Percentiles rank a stretch among this genome's conserved stretches.
Evolutionary conservation across 2,329 filamentous ascomycete species (phyloP).

Genomic region (Delphinella strobiligena): DNA sequence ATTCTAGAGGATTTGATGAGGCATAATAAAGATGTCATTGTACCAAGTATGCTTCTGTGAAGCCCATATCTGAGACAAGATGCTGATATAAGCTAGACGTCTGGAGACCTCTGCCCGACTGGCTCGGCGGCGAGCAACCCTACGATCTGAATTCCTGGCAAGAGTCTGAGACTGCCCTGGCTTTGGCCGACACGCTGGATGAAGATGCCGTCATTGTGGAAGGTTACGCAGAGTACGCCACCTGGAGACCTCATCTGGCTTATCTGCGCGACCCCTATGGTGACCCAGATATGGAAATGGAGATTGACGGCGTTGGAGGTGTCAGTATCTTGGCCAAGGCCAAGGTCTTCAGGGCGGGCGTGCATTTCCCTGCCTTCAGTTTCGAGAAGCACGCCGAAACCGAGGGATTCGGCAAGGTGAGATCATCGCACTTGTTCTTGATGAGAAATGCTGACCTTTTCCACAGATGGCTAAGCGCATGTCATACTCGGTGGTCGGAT

Average conservation of each 20-base stretch:
- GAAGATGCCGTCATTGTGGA: conserved; percentile 98
- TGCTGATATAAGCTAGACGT: conserved; percentile 44
- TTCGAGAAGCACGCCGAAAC: conserved; percentile 99
- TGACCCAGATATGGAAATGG: conserved; percentile 99
- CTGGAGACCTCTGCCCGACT: conserved; percentile 96
- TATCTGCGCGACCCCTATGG: conserved; percentile 95
- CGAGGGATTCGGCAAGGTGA: conserved; percentile 94
- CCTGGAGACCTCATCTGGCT: conserved; percentile 91
- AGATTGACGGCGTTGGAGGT: conserved; percentile 93
- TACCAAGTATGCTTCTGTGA: conserved; percentile 62
- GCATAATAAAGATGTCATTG: conserved; percentile 97
- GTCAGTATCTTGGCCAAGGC: conserved; percentile 97
- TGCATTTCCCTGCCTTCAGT: conserved; percentile 96
- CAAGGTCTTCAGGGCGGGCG: conserved; percentile 83
- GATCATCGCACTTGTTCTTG: conserved; percentile 12
- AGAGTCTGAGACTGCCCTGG: conserved; percentile 91
- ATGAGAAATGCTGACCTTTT: conserved; percentile 15
- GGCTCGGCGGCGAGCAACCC: conserved; percentile 95
- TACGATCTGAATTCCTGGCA: conserved; percentile 99
- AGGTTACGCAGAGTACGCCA: conserved; percentile 96
- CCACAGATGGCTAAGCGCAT: conserved; percentile 89
- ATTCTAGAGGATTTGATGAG: conserved; percentile 97
- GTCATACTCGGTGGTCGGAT: conserved; percentile 86
- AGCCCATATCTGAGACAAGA: conserved; percentile 31
- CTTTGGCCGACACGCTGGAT: conserved; percentile 85